A percentile compares a stretch with the other conserved stretches of the same genome.
These are phyloP conservation scores for Tetrahymena elliotti DNA, from an alignment of 73 alveolate genomes.

Conservation along the genomic window DNA sequence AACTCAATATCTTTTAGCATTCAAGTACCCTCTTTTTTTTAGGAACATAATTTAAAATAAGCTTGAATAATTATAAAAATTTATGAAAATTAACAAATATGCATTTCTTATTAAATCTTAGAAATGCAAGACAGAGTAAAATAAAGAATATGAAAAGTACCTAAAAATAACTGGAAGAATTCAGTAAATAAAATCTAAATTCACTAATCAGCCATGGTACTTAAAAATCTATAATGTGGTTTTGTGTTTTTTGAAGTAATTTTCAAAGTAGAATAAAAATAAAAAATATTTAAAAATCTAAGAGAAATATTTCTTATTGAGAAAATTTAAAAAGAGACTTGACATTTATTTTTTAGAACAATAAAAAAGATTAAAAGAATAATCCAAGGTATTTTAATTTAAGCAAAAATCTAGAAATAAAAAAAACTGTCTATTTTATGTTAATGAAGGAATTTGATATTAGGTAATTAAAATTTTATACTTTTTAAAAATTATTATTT, in stretches of 20 bases:
- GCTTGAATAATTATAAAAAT: not conserved
- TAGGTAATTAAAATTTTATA: too few relatives aligned
- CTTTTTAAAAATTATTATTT: too few relatives aligned
- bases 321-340: too few relatives aligned
- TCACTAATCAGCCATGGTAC: too few relatives aligned
- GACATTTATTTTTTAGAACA: too few relatives aligned
- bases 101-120: not conserved
- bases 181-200: too few relatives aligned
- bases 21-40: not conserved
- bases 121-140: not conserved
- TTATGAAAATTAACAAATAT: not conserved
- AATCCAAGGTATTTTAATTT: not conserved
- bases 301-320: too few relatives aligned
- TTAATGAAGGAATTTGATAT: not conserved
- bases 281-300: too few relatives aligned
- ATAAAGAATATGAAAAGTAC: not conserved
- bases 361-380: too few relatives aligned
- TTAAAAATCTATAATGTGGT: too few relatives aligned
- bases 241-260: not conserved
- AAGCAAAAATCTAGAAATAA: not conserved
- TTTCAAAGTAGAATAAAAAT: not conserved
- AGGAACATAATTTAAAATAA: not conserved
- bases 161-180: not conserved
- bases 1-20: not conserved
- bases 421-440: not conserved